phyloP scores from a whole-genome alignment of 2,329 filamentous ascomycete genomes.

The Davidsoniella australis region DNA sequence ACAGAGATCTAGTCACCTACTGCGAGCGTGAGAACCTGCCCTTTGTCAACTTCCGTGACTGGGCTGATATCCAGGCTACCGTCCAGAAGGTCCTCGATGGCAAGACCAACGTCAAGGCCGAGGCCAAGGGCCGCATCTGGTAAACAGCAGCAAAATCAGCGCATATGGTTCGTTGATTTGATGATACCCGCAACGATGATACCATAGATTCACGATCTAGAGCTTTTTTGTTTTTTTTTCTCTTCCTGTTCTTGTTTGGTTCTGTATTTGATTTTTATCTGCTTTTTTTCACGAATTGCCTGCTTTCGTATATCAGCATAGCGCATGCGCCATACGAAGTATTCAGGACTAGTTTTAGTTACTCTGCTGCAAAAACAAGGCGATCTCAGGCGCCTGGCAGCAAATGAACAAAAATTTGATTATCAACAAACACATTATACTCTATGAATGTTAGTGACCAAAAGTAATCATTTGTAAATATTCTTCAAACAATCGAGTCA shows the following conservation, averaged over 20 bases:
- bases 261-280: conserved; percentile 3
- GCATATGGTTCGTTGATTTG: not conserved
- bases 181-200: not conserved
- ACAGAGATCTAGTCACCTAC: conserved; percentile 64
- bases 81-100: conserved; percentile 64
- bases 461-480: no score
- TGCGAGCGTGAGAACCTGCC: conserved; percentile 72
- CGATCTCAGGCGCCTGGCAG: conserved; percentile 12
- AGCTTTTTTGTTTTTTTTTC: not conserved
- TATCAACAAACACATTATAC: not conserved
- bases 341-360: conserved; percentile 2
- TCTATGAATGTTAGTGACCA: no score
- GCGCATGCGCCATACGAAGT: conserved; percentile 11
- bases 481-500: no score
- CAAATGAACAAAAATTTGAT: conserved; percentile 6
- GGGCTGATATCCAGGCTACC: conserved; percentile 58
- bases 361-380: not conserved
- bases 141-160: not conserved
- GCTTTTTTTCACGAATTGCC: not conserved
- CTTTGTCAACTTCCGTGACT: conserved; percentile 76
- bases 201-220: conserved; percentile 3
- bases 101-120: conserved; percentile 51
- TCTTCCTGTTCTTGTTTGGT: not conserved
- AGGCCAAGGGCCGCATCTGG: conserved; percentile 33
- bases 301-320: conserved; percentile 11